A percentile compares a stretch with the other conserved stretches of the same genome.
Evolutionary conservation across 306 rosid species (phyloP).

Genomic region (Inga oerstediana): DNA sequence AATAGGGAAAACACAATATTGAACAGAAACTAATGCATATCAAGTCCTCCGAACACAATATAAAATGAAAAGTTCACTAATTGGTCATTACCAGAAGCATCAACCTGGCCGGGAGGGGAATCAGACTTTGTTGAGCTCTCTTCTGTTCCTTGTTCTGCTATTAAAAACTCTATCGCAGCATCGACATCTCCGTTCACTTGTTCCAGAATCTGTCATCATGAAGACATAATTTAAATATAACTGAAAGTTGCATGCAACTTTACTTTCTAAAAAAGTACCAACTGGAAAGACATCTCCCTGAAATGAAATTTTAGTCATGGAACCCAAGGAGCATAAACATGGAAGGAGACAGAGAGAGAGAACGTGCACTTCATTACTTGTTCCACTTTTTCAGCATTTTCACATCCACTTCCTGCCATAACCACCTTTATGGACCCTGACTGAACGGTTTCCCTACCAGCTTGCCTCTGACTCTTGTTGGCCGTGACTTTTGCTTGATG

Average conservation of each 20-base stretch:
- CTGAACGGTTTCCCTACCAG: slow-evolving; percentile 42
- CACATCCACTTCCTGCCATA: slow-evolving; percentile 77
- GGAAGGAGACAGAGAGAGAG: slow-evolving; percentile 4
- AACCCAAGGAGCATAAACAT: slow-evolving; percentile 15
- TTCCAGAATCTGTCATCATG: slow-evolving; percentile 55
- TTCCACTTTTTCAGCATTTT: slow-evolving; percentile 57
- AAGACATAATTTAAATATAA: slow-evolving; percentile 26
- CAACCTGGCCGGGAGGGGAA: slow-evolving; percentile 41
- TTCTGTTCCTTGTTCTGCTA: slow-evolving; percentile 71
- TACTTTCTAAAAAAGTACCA: slow-evolving; percentile 29
- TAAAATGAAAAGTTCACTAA: slow-evolving; percentile 35
- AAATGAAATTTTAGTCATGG: slow-evolving; percentile 11
- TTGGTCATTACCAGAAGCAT: slow-evolving; percentile 56
- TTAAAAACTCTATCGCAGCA: slow-evolving; percentile 80
- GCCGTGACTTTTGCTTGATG: slow-evolving; percentile 49
- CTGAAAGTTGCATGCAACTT: slow-evolving; percentile 17
- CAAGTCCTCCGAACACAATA: slow-evolving; percentile 16
- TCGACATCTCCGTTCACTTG: slow-evolving; percentile 73
- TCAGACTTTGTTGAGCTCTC: slow-evolving; percentile 49
- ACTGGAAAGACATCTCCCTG: slow-evolving; percentile 28
- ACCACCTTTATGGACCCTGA: slow-evolving; percentile 62
- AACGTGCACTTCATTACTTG: slow-evolving; percentile 49
- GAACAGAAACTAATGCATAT: slow-evolving; percentile 24
- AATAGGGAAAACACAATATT: background rate
- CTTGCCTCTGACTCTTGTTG: slow-evolving; percentile 35